Evolutionary conservation across 495 filamentous ascomycete genomes (phyloP), one percentile per base, ranked within the genome.

Genomic region (Friedmanniomyces endolithicus): DNA sequence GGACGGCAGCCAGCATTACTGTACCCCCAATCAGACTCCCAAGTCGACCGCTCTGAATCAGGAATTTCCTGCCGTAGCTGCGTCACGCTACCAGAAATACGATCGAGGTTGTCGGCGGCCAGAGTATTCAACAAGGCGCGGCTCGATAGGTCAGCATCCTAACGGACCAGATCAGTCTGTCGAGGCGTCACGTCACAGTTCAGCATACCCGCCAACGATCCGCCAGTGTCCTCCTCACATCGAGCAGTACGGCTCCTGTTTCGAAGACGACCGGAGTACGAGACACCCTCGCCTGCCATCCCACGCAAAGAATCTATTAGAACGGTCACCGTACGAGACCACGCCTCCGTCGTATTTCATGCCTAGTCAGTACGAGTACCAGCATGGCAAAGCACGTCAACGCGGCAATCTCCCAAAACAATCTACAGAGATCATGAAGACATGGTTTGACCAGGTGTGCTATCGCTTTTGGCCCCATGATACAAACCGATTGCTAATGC

Each of bases 341-440:
- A n/a, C 25, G 8, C 39, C 25, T 16, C 17, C 48, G 25, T 27
- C 53, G 4, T 56, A 33, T 33, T 62, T 58, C 34, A 49, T 55
- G 55, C 55, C 59, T 1, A 58, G 49, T 17, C 55, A 46, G 20
- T 62, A 62, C 50, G 59, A 62, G 14, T 52, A 58, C 48, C 41
- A 57, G 27, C 50, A 58, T 1, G 50, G 44, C 31, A 57, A 58
- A 22, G 54, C 55, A 19, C 54, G 59, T 7, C 58, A 62, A 44
- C 41, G 59, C 14, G 58, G 59, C 31, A 62, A 62, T 22, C 31
- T 62, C 29, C 59, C 59, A 0, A 62, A 62, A 33, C 50, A 51
- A 23, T 57, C 59, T 22, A 62, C 59, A 1, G 59, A 62, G 50
- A 55, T 58, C 11, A 62, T 62, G 59, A 57, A 58, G 40, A 55